Conservation (phyloP, 2,329 filamentous ascomycete species). For the Karstenula rhodostoma region DNA sequence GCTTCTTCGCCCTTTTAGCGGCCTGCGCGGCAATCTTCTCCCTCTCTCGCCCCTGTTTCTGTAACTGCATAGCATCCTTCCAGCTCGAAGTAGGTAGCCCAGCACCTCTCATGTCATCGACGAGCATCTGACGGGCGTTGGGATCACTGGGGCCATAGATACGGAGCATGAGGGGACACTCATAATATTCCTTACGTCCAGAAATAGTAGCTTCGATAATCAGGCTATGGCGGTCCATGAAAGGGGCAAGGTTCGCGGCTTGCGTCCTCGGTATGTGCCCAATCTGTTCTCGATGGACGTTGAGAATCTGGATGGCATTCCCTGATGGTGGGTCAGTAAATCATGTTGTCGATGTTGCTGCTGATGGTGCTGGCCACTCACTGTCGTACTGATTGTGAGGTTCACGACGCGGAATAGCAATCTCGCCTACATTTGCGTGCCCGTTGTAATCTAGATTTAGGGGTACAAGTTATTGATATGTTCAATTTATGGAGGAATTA, state of each 20-base stretch:
- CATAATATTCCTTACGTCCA: slow-evolving; percentile 71
- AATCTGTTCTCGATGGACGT: slow-evolving; percentile 77
- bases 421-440: slow-evolving; percentile 46
- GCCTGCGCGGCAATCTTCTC: slow-evolving; percentile 56
- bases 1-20: slow-evolving; percentile 41
- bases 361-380: slow-evolving; percentile 7
- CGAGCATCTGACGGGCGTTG: slow-evolving; percentile 62
- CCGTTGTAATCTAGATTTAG: slow-evolving; percentile 48
- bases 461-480: too few relatives aligned
- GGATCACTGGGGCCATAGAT: slow-evolving; percentile 73
- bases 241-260: slow-evolving; percentile 75
- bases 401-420: slow-evolving; percentile 61
- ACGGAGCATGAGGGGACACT: slow-evolving; percentile 75
- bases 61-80: slow-evolving; percentile 53
- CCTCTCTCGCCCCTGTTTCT: slow-evolving; percentile 61
- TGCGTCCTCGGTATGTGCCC: slow-evolving; percentile 76
- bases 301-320: slow-evolving; percentile 82
- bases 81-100: slow-evolving; percentile 60
- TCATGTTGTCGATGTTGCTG: neutral
- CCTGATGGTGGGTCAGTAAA: slow-evolving; percentile 12
- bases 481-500: too few relatives aligned
- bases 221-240: slow-evolving; percentile 65
- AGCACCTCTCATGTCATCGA: slow-evolving; percentile 68
- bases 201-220: slow-evolving; percentile 74
- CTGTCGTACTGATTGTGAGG: slow-evolving; percentile 64